phyloP scores from a whole-genome alignment of 2,329 filamentous ascomycete genomes.

The Hymenoscyphus salicellus region DNA sequence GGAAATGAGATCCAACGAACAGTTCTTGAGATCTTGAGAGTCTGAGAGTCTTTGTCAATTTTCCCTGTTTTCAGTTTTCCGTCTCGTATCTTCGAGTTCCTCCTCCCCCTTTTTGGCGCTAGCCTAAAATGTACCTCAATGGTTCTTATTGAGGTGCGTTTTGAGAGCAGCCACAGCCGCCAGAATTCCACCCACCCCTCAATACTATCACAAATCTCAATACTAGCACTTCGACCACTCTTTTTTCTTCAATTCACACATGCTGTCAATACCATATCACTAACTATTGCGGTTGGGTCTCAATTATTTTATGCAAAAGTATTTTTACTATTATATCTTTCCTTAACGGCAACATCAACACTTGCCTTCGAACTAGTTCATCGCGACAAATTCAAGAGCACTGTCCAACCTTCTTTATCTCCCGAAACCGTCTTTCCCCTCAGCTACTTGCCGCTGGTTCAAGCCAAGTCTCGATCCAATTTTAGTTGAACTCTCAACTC shows the following conservation, averaged over 20 bases:
- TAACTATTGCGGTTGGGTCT: conserved; percentile 3
- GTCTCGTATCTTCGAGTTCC: not conserved
- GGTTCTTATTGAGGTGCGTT: conserved; percentile 10
- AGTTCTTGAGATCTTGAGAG: not conserved
- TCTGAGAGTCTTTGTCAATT: not conserved
- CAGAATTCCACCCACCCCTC: not conserved
- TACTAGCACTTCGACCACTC: not conserved
- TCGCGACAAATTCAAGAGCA: not conserved
- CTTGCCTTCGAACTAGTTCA: not conserved
- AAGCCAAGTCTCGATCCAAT: conserved; percentile 9
- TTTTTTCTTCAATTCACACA: not conserved
- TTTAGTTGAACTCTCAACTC: not conserved
- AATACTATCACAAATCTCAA: not conserved
- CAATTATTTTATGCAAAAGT: not conserved
- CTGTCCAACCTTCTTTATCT: conserved; percentile 10
- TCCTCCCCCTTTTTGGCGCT: not conserved
- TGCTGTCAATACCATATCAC: conserved; percentile 12
- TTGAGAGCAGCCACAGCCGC: conserved; percentile 5
- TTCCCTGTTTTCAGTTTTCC: not conserved
- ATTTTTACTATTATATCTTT: not conserved
- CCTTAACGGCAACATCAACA: not conserved
- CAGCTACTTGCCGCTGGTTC: not conserved
- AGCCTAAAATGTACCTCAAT: conserved; percentile 17
- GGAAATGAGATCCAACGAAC: not conserved
- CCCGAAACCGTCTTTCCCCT: conserved; percentile 5